Evolutionary conservation across 176 grass and related monocot species (phyloP), one percentile per base, ranked within the genome.

Genomic region (Eleusine indica): DNA sequence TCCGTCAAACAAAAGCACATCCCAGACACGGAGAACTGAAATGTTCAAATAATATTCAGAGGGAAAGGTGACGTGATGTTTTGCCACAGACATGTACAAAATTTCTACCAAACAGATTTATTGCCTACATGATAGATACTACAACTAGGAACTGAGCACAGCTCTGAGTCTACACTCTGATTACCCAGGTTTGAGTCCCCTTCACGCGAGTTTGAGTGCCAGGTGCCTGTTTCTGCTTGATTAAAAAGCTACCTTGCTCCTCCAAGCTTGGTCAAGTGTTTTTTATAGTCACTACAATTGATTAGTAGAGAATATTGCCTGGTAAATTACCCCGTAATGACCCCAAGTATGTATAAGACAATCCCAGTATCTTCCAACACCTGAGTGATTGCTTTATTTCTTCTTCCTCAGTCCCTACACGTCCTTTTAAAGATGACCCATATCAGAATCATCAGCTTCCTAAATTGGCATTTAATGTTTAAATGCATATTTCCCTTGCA

Each of bases 11-110:
- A 99, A 86, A 84, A 96, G 88, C 43, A 99, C 93, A 79, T 96
- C 97, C 93, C 97, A 99, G 14, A 99, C 88, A 74, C 93, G 97
- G 66, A 99, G 97, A 80, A 96, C 97, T 99, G 89, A 80, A 91
- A 92, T 87, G 54, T 88, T 66, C 58, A 84, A 86, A 80, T 38
- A 85, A 19, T 12, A 82, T 15, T 78, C 76, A 71, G 10, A 76
- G 70, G 81, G 71, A 53, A 71, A 73, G 22, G 62, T 49, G 35
- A 51, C n/a, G 15, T 58, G 49, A 51, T 21, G 6, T 86, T 61
- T 66, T 43, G 71, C 51, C 32, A 79, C 32, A 79, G 80, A 35
- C 13, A 78, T 78, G 17, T 22, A 71, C 47, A 28, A 52, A 21
- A 40, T 70, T 39, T 64, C 30, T 67, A 68, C 78, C 60, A 78